A percentile compares a stretch with the other conserved stretches of the same genome.
Evolutionary conservation across 1,139 yeast species (phyloP).

Genomic region (Barnettozyma hawaiiensis): DNA sequence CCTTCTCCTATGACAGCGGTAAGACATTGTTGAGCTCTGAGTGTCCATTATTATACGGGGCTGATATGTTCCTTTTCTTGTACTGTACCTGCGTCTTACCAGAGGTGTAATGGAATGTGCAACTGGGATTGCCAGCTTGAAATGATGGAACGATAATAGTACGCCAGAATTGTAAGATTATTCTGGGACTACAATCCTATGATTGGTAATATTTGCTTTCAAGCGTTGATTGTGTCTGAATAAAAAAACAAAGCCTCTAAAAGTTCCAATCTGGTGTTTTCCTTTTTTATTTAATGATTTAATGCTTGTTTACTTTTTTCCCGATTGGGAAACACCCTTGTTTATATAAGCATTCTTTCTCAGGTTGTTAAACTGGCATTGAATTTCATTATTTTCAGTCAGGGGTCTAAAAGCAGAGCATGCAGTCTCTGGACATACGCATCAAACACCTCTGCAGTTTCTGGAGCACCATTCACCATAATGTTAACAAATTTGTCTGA

Average conservation of each 20-base stretch:
- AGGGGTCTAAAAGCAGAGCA: neutral
- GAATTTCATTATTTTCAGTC: neutral
- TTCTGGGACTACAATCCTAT: neutral
- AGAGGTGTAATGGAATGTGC: too few relatives aligned
- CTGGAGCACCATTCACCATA: constrained; percentile 7
- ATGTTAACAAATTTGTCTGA: constrained; percentile 1
- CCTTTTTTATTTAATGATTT: too few relatives aligned
- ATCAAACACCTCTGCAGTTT: constrained; percentile 3
- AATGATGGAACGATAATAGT: neutral
- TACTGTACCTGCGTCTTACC: too few relatives aligned
- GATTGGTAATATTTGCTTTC: too few relatives aligned
- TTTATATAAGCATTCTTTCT: too few relatives aligned
- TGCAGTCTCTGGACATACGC: neutral
- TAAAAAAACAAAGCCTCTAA: neutral
- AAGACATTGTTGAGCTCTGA: constrained; percentile 14
- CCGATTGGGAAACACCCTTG: constrained; percentile 12
- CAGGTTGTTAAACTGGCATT: neutral
- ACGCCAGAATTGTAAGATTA: neutral
- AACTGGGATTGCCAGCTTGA: too few relatives aligned
- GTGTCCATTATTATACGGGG: too few relatives aligned
- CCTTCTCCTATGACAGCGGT: constrained; percentile 20
- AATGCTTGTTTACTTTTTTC: constrained; percentile 16
- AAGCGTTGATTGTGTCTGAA: neutral
- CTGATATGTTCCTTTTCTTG: too few relatives aligned
- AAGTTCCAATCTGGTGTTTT: neutral